phyloP scores from a whole-genome alignment of 2,329 filamentous ascomycete species.

The Dactylonectria estremocensis region DNA sequence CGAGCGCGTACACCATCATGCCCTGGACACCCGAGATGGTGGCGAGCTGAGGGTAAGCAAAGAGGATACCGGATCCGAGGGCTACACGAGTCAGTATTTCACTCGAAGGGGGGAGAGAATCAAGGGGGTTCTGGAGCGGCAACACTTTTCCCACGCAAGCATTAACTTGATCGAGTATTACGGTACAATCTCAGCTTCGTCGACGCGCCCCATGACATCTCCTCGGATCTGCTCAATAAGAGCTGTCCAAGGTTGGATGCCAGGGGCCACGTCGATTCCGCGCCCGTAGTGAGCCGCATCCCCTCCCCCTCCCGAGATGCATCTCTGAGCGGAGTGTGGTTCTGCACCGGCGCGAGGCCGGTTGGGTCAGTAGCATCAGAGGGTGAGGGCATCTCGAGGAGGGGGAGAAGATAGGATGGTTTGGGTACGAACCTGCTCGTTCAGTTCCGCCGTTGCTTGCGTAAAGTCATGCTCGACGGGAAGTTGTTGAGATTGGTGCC shows the following conservation, averaged over 20 bases:
- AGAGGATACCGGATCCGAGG: constrained; percentile 87
- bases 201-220: constrained; percentile 59
- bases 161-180: constrained; percentile 99
- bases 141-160: constrained; percentile 99
- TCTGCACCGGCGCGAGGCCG: background rate
- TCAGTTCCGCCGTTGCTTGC: constrained; percentile 39
- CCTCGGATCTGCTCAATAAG: constrained; percentile 41
- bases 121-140: constrained; percentile 75
- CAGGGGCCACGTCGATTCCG: constrained; percentile 69
- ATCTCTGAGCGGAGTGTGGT: constrained; percentile 44
- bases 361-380: constrained; percentile 48
- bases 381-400: constrained; percentile 42
- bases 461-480: constrained; percentile 39
- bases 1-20: constrained; percentile 81
- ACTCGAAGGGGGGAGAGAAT: constrained; percentile 37
- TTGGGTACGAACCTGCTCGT: constrained; percentile 63
- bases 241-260: constrained; percentile 66
- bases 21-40: constrained; percentile 86
- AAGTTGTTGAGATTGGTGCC: constrained; percentile 22
- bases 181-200: constrained; percentile 96
- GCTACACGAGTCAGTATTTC: constrained; percentile 70
- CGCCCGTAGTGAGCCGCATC: constrained; percentile 89
- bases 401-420: constrained; percentile 56
- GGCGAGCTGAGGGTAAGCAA: constrained; percentile 85
- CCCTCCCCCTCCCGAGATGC: constrained; percentile 53